Conservation (phyloP, 2,329 filamentous ascomycete genomes). For the Neodidymelliopsis sp. region DNA sequence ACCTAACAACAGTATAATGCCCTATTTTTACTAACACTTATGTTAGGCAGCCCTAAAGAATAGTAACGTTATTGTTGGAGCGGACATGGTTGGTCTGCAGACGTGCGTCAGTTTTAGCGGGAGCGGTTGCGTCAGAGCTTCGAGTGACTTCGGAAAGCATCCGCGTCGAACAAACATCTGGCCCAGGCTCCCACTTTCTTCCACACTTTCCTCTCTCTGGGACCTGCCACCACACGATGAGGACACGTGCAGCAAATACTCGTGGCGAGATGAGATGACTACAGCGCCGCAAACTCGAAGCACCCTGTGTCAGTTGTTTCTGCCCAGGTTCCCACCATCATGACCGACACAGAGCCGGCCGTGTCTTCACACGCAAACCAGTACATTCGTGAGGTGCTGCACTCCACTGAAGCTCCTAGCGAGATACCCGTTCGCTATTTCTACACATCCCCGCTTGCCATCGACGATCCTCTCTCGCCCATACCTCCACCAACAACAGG, state of each 20-base stretch:
- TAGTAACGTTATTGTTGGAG: too few relatives aligned
- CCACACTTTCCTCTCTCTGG: slow-evolving; percentile 3
- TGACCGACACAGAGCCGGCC: slow-evolving; percentile 30
- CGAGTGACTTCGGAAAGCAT: slow-evolving; percentile 25
- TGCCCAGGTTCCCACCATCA: slow-evolving; percentile 23
- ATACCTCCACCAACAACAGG: slow-evolving; percentile 61
- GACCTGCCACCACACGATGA: slow-evolving; percentile 12
- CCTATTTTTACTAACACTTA: too few relatives aligned
- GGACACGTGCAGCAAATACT: slow-evolving; percentile 7
- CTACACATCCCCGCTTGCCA: slow-evolving; percentile 80
- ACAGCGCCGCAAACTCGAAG: not conserved
- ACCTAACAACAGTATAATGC: too few relatives aligned
- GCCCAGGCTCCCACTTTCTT: slow-evolving; percentile 28
- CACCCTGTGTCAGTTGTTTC: not conserved
- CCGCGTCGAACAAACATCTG: slow-evolving; percentile 17
- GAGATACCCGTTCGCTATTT: slow-evolving; percentile 67
- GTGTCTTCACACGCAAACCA: slow-evolving; percentile 49
- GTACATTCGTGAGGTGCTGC: slow-evolving; percentile 56
- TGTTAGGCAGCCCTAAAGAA: too few relatives aligned
- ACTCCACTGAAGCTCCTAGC: slow-evolving; percentile 46
- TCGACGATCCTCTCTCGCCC: slow-evolving; percentile 87
- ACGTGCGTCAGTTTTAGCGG: slow-evolving; percentile 33
- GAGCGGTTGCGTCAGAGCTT: slow-evolving; percentile 39
- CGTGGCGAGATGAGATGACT: slow-evolving; percentile 26
- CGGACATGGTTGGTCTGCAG: slow-evolving; percentile 16